A percentile compares a stretch with the other conserved stretches of the same genome.
Conservation (phyloP, 2,329 filamentous ascomycete genomes). For the Talaromyces sp. region DNA sequence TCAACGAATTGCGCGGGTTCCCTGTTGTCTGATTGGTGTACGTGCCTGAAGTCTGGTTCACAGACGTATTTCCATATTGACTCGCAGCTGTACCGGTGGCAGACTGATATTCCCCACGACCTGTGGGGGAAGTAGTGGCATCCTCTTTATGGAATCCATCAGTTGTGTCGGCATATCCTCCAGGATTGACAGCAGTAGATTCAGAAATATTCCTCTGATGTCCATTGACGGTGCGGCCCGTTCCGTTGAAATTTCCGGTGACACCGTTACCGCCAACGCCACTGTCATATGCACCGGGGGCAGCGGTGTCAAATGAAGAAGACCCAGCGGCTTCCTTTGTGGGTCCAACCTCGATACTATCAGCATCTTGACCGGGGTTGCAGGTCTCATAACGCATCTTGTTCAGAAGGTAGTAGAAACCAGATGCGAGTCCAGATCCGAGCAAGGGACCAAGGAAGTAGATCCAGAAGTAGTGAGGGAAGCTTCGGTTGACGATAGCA, state of each 20-base stretch:
- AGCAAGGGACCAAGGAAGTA: conserved; percentile 50
- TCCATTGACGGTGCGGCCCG: neutral
- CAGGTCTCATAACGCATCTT: conserved; percentile 42
- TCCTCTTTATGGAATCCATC: neutral
- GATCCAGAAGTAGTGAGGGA: conserved; percentile 50
- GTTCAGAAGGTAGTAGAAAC: conserved; percentile 50
- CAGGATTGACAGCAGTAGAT: conserved; percentile 5
- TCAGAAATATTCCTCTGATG: conserved; percentile 12
- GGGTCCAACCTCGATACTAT: conserved; percentile 14
- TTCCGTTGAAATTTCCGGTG: neutral
- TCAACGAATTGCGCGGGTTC: neutral
- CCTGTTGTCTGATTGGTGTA: neutral
- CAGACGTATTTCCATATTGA: neutral
- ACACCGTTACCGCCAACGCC: neutral
- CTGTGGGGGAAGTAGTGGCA: neutral
- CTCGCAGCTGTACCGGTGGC: neutral
- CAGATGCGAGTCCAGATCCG: conserved; percentile 47
- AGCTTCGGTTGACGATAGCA: conserved; percentile 44
- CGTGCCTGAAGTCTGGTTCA: neutral
- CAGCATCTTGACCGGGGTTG: conserved; percentile 58
- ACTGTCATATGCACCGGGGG: neutral
- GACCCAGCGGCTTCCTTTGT: neutral
- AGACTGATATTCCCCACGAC: neutral
- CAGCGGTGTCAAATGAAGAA: neutral
- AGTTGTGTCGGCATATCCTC: neutral